Evolutionary conservation across 495 filamentous ascomycete genomes (phyloP).

Genomic region (Penicillium steckii): DNA sequence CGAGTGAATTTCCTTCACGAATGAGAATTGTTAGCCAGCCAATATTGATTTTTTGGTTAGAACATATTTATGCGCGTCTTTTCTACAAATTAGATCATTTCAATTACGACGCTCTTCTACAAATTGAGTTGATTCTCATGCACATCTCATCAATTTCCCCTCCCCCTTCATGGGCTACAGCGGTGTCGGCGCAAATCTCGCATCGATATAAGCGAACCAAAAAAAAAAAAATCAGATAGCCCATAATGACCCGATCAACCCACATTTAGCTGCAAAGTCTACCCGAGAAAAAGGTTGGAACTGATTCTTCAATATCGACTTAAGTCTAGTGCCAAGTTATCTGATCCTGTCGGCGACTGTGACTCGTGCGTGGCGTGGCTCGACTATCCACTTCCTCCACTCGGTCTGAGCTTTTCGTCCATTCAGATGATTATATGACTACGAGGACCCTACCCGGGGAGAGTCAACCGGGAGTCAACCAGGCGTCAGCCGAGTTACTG

Average conservation of each 20-base stretch:
- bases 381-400: slow-evolving; percentile 32
- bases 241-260: neutral
- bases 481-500: neutral
- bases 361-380: slow-evolving; percentile 19
- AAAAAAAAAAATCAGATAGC: neutral
- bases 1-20: neutral
- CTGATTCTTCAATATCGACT: slow-evolving; percentile 6
- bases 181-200: slow-evolving; percentile 2
- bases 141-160: too few relatives aligned
- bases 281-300: too few relatives aligned
- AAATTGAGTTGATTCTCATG: too few relatives aligned
- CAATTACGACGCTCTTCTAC: neutral
- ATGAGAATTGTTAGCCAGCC: neutral
- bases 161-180: too few relatives aligned
- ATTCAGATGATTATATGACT: too few relatives aligned
- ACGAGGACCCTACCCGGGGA: too few relatives aligned
- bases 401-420: slow-evolving; percentile 5
- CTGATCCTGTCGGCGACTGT: slow-evolving; percentile 27
- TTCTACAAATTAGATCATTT: neutral
- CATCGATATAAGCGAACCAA: neutral
- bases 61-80: neutral
- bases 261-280: slow-evolving; percentile 5
- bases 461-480: too few relatives aligned
- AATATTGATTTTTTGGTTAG: too few relatives aligned
- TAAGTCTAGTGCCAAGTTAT: slow-evolving; percentile 24